Evolutionary conservation across 257 asterid species (phyloP), one percentile per base, ranked within the genome.

Genomic region (Lycium ferocissimum): DNA sequence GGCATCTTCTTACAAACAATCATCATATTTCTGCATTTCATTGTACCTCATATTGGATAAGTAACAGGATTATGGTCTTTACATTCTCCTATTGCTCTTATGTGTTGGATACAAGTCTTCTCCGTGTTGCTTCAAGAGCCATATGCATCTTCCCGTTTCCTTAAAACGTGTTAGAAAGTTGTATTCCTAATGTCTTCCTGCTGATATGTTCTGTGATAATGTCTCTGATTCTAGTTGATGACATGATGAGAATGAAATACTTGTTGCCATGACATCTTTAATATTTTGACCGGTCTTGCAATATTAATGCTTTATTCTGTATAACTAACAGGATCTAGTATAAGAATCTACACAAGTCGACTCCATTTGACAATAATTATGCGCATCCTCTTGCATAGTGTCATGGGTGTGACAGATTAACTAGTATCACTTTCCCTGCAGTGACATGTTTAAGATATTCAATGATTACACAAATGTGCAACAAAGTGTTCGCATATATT

Each of bases 261-360:
- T 26, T 22, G 63, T 76, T 76, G 4, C 63, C 81, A 7, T 76
- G 82, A 14, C 59, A 73, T 76, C 6, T 3, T 76, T 76, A 76
- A 3, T 76, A 49, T 13, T 51, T 51, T 76, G 22, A 22, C 20
- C 20, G 6, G 81, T 57, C 26, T 33, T 22, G 7, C 14, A 33
- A 51, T 47, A 76, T 51, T 26, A 53, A 53, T 76, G 22, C 43
- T 53, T 11, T 76, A 20, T n/a, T 26, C 81, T 49, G 13, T 14
- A 51, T 51, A 49, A 75, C 81, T 47, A 49, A 76, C 63, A 26
- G 47, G 22, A 51, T 76, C 22, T 76, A 51, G 15, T 76, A 76
- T 13, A 51, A 76, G 9, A 76, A 63, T 75, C 2, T 26, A 43
- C 47, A 3, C 47, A 51, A 76, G 9, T 75, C 3, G 40, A 56